These are phyloP conservation scores for Plasmodium knowlesi DNA, from an alignment of 169 alveolate species.

Conservation along the genomic window DNA sequence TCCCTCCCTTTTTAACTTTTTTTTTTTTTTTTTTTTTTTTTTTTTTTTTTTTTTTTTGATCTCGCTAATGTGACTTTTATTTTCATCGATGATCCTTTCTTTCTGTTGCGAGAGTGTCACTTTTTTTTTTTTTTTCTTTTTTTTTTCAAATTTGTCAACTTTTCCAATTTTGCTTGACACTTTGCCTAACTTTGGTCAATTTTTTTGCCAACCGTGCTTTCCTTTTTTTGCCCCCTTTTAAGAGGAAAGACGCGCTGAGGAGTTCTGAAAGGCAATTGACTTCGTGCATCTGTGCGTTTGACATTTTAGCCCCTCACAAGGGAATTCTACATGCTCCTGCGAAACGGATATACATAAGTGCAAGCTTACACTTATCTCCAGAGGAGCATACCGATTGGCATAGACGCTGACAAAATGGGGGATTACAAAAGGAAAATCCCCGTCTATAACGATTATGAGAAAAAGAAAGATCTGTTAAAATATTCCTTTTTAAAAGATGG, in stretches of 20 bases:
- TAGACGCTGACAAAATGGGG: conserved; percentile 18
- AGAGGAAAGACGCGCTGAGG: neutral
- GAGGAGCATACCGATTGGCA: neutral
- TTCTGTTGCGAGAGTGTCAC: neutral
- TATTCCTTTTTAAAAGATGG: conserved; percentile 26
- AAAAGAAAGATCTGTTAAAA: conserved; percentile 60
- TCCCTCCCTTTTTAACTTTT: too few relatives aligned
- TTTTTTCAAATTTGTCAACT: neutral
- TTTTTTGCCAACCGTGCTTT: neutral
- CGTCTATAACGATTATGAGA: conserved; percentile 50
- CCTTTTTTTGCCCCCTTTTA: neutral
- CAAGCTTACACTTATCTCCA: neutral
- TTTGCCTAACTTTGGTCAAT: neutral
- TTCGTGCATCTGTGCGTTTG: neutral
- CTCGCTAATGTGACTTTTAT: neutral
- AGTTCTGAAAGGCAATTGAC: neutral
- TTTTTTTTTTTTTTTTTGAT: conserved; percentile 7
- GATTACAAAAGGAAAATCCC: conserved; percentile 66
- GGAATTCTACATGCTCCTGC: neutral
- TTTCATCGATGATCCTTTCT: neutral
- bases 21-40: conserved; percentile 1
- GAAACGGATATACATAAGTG: neutral
- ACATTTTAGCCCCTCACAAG: neutral
- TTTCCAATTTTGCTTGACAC: neutral
- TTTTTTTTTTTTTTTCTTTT: conserved; percentile 1